Evolutionary conservation across 345 rosid genomes (phyloP), one percentile per base, ranked within the genome.

Genomic region (Noccaea bulbosa): DNA sequence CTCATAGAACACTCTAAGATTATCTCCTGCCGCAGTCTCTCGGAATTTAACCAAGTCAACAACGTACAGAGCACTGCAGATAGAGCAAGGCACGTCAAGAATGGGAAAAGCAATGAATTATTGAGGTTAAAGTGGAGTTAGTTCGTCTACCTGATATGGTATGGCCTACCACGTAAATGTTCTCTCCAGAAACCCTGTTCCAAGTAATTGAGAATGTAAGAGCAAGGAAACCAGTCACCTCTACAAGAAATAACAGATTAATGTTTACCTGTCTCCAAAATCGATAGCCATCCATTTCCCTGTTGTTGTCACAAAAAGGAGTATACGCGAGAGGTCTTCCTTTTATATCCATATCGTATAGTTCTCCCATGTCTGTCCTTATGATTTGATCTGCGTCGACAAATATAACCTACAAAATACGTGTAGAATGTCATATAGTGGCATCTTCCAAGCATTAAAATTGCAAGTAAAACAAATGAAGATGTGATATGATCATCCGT

Each of bases 261-360:
- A 8, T 46, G 38, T 46, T 52, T 76, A 94, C 99, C 79, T 95
- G 98, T 79, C 96, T 86, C 98, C 99, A 94, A 80, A 94, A 94
- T 65, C 96, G 90, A 70, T 86, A 94, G 46, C 99, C 99, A 81
- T 94, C 98, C 99, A 94, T 91, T 51, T 91, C 99, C 79, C 58
- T 94, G 83, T 94, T 94, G 80, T 91, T 94, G 78, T 94, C 98
- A 70, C 99, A 94, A 37, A 94, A 94, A 30, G 98, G 98, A 71
- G 99, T 94, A 77, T 94, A 94, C 12, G 99, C 99, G 51, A 89
- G 95, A 76, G 99, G 97, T 78, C 92, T 88, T 83, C 99, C 99
- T 82, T 88, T 91, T 48, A 94, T 76, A 80, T 94, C 89, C 96
- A 89, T 91, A 84, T 89, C 99, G 72, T 94, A 94, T 41, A 94